Percentiles rank a stretch among this genome's conserved stretches.
phyloP scores from a whole-genome alignment of 805 yeast genomes.

The Schizosaccharomyces octosporus region DNA sequence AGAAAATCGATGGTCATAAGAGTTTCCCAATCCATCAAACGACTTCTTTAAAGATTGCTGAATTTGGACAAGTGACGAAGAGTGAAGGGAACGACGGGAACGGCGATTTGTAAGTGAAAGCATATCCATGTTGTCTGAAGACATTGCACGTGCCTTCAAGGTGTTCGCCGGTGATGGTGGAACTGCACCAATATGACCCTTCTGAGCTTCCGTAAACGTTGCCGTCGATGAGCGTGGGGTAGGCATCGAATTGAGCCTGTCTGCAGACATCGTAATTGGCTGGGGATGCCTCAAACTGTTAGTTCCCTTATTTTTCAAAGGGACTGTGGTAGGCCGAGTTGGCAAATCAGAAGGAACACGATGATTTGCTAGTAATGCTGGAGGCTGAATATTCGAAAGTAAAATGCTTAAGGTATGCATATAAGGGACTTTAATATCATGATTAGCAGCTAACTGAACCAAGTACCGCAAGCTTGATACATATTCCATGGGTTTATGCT shows the following conservation, averaged over 20 bases:
- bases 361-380: not conserved
- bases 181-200: not conserved
- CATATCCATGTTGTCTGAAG: not conserved
- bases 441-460: not conserved
- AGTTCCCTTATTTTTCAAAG: not conserved
- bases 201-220: too few species aligned
- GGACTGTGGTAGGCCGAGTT: not conserved
- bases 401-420: not conserved
- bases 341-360: too few species aligned
- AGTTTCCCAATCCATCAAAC: not conserved
- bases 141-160: not conserved
- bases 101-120: not conserved
- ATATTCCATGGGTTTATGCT: not conserved
- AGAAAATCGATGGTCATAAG: not conserved
- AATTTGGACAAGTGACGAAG: not conserved
- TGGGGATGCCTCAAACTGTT: not conserved
- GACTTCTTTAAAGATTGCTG: not conserved
- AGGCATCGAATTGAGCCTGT: too few species aligned
- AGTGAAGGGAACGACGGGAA: not conserved
- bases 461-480: not conserved
- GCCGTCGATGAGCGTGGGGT: too few species aligned
- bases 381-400: not conserved
- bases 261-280: not conserved
- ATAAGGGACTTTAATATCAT: not conserved
- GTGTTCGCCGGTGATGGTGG: not conserved